phyloP scores from a whole-genome alignment of 495 filamentous ascomycete species.

The Neurospora intermedia region DNA sequence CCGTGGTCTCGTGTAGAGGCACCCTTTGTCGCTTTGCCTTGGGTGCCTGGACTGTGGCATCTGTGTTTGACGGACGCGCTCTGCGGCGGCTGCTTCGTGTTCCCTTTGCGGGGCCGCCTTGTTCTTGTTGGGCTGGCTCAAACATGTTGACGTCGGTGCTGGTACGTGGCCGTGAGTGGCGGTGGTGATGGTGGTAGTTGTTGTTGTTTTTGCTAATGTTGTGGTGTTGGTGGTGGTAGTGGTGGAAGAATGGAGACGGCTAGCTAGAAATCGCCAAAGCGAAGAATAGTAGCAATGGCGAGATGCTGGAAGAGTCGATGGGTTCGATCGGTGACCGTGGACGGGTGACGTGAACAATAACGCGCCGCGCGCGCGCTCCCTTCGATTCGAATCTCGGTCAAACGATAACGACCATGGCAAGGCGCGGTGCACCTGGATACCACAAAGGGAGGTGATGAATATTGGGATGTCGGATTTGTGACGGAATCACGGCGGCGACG shows the following conservation, averaged over 20 bases:
- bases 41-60: slow-evolving; percentile 50
- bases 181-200: neutral
- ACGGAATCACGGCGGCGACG: neutral
- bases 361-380: neutral
- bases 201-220: neutral
- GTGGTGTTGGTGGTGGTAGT: neutral
- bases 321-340: slow-evolving; percentile 2
- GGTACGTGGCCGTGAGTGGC: slow-evolving; percentile 3
- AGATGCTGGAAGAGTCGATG: neutral
- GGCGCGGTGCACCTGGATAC: neutral
- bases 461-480: neutral
- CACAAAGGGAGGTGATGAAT: neutral
- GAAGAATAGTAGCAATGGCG: neutral
- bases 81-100: slow-evolving; percentile 53
- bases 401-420: neutral
- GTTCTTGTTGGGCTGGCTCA: slow-evolving; percentile 1
- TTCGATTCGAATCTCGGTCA: neutral
- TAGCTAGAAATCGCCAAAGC: slow-evolving; percentile 1
- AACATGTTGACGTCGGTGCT: neutral
- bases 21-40: slow-evolving; percentile 65
- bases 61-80: slow-evolving; percentile 51
- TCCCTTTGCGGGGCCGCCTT: slow-evolving; percentile 38
- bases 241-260: neutral
- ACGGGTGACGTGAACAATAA: slow-evolving; percentile 1
- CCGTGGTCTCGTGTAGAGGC: slow-evolving; percentile 45